Evolutionary conservation across 2,329 filamentous ascomycete genomes (phyloP), one percentile per base, ranked within the genome.

Genomic region (Aspergillus sojae): DNA sequence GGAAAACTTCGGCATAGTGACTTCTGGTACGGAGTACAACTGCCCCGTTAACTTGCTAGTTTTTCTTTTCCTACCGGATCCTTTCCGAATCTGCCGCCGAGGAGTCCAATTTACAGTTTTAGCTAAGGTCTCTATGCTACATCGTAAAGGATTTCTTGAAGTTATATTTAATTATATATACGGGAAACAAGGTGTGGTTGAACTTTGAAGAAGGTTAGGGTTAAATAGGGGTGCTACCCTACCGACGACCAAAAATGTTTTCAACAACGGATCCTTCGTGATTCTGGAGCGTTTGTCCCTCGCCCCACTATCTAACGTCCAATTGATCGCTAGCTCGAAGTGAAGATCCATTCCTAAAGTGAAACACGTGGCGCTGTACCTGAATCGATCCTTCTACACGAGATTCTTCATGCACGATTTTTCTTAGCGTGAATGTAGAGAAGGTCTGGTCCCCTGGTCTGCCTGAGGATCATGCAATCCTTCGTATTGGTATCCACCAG

Each of bases 331-430:
- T 36, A 14, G 6, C 11, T 21, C 2, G 14, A 6, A 6, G 34
- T n/a, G 28, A 34, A 53, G 50, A 34, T 12, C 50, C 50, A 21
- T 28, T 19, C n/a, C 43, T 14, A 23, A 28, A 23, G 45, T 19
- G 45, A 3, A 53, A 34, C 4, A 10, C 7, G 28, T 53, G 26
- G 30, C 10, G n/a, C 30, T 21, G 52, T 54, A 1, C 52, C 52
- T 54, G 52, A 54, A 54, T 54, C 26, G 52, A 54, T 34, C 52
- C 52, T 54, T 54, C 52, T 54, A 54, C 32, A 54, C 52, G 52
- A 54, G 52, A 54, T 36, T 4, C 30, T 21, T 21, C 9, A 36
- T 32, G 30, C 52, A 53, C 16, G 26, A n/a, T 50, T 28, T 30
- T 28, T 50, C 12, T 30, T 50, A 50, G 46, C 23, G 46, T 30